phyloP scores from a whole-genome alignment of 306 rosid genomes.

The Comarum palustre region DNA sequence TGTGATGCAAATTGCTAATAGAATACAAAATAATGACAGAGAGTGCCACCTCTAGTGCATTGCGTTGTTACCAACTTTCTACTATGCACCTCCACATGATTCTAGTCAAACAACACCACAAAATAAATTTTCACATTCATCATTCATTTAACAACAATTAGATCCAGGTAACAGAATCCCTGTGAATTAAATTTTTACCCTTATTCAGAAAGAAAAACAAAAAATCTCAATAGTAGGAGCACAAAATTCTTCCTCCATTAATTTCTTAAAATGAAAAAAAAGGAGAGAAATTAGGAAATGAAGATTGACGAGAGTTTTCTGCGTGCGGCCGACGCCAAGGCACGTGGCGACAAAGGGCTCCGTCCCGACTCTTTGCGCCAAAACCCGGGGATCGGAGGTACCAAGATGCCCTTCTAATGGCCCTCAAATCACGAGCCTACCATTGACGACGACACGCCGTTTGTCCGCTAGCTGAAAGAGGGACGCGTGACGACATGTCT shows the following conservation, averaged over 20 bases:
- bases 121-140: not conserved
- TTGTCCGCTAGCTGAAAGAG: constrained; percentile 49
- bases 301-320: constrained; percentile 35
- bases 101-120: not conserved
- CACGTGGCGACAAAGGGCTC: constrained; percentile 81
- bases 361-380: constrained; percentile 33
- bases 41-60: not conserved
- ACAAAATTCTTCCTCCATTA: not conserved
- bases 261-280: constrained; percentile 8
- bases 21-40: not conserved
- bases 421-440: constrained; percentile 15
- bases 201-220: too few relatives aligned
- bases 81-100: not conserved
- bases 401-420: constrained; percentile 19
- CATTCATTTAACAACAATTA: not conserved
- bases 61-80: not conserved
- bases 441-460: constrained; percentile 45
- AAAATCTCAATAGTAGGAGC: not conserved
- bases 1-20: not conserved
- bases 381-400: constrained; percentile 6
- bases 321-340: constrained; percentile 81
- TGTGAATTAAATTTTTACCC: too few relatives aligned
- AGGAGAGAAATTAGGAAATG: not conserved
- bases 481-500: constrained; percentile 66
- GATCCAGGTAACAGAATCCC: not conserved